phyloP scores from a whole-genome alignment of 1,284 basidiomycete genomes.

The Phellopilus nigrolimitatus region DNA sequence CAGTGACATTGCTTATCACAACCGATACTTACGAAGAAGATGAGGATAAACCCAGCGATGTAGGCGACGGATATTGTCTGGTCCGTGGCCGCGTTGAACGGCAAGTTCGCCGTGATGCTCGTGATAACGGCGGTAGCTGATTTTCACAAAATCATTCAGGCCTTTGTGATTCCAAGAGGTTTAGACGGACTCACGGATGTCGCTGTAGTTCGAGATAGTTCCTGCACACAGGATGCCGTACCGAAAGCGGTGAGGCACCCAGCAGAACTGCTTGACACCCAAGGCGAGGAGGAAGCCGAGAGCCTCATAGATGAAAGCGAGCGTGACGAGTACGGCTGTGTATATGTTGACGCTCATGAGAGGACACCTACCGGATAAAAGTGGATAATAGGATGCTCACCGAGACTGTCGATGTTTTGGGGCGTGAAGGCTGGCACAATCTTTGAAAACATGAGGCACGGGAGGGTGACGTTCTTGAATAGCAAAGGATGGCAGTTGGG shows the following conservation, averaged over 20 bases:
- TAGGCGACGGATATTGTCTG: conserved; percentile 62
- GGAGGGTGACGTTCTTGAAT: conserved; percentile 57
- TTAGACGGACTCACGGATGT: conserved; percentile 52
- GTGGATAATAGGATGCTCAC: conserved; percentile 30
- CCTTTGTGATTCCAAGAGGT: too few relatives aligned
- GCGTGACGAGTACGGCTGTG: conserved; percentile 50
- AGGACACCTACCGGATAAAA: background rate
- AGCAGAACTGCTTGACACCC: conserved; percentile 61
- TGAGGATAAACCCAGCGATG: conserved; percentile 41
- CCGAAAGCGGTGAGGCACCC: conserved; percentile 74
- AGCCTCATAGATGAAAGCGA: conserved; percentile 50
- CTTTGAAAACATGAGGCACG: conserved; percentile 72
- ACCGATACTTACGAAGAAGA: conserved; percentile 36
- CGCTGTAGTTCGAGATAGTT: conserved; percentile 60
- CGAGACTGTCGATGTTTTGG: conserved; percentile 60
- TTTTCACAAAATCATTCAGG: background rate
- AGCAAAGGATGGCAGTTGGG: background rate
- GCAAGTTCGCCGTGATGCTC: conserved; percentile 46
- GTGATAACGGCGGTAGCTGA: conserved; percentile 61
- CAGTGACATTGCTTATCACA: too few relatives aligned
- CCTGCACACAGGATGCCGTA: conserved; percentile 63
- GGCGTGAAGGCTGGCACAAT: conserved; percentile 70
- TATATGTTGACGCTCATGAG: background rate
- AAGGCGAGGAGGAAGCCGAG: conserved; percentile 53
- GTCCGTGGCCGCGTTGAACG: conserved; percentile 48